phyloP scores from a whole-genome alignment of 2,329 filamentous ascomycete genomes.

The Apiospora kogelbergensis region DNA sequence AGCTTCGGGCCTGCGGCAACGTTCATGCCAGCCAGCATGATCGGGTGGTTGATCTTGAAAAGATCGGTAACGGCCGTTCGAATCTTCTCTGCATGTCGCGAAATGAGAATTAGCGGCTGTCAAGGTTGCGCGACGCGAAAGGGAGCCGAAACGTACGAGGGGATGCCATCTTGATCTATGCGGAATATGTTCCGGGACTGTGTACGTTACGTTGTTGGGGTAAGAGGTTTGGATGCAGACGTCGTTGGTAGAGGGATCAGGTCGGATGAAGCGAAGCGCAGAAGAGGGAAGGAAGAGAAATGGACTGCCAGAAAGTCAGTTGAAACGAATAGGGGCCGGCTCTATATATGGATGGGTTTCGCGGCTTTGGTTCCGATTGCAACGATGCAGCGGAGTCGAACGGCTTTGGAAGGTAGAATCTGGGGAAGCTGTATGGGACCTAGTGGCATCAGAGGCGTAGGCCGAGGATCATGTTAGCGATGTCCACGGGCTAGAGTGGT shows the following conservation, averaged over 20 bases:
- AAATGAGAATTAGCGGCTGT: slow-evolving; percentile 20
- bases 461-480: neutral
- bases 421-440: slow-evolving; percentile 2
- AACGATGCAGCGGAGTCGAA: neutral
- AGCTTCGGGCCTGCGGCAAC: slow-evolving; percentile 95
- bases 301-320: neutral
- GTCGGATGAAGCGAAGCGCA: neutral
- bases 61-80: slow-evolving; percentile 92
- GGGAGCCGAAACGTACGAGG: slow-evolving; percentile 9
- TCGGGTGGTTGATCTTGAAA: slow-evolving; percentile 94
- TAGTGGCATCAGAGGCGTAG: neutral
- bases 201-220: neutral
- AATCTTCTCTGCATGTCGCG: slow-evolving; percentile 69
- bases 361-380: neutral
- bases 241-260: neutral
- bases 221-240: neutral
- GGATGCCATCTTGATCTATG: slow-evolving; percentile 30
- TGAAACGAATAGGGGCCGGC: neutral
- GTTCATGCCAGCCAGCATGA: slow-evolving; percentile 98
- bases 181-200: neutral
- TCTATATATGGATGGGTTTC: neutral
- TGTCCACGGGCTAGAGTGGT: neutral
- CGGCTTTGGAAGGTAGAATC: slow-evolving; percentile 4
- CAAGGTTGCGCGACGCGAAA: neutral
- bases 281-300: neutral